Base-by-base conservation (phyloP, 176 grass and related monocot genomes). In the Musa itinerans region DNA sequence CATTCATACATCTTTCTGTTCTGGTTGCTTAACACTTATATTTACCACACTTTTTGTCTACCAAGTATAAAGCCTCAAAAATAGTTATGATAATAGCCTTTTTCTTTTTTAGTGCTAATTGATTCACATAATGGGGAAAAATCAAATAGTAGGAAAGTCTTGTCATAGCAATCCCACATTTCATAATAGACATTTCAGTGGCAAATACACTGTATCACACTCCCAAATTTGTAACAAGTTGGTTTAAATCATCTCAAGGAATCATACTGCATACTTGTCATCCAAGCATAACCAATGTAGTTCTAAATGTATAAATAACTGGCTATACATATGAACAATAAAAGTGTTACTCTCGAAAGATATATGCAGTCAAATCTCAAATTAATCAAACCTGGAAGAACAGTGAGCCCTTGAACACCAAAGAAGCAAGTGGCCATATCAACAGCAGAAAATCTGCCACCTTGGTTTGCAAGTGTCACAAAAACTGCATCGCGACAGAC, bases 401-500 rank as follows among this genome's bases (percentile, higher is more conserved):
- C 83, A 52, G 77, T 83, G 80, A 94, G 89, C 54, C 90, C 91
- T 63, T 89, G 75, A 76, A 99, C 95, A 27, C 95, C 95, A 76
- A 99, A 99, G 84, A 99, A 99, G 78, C 95, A 99, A 48, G 68
- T 89, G 26, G 90, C 84, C 65, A 94, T 86, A 50, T 92, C 86
- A 8, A 89, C 84, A 22, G 84, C 76, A 2, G 86, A 89, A 76
- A 88, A 85, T 48, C 82, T 83, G 9, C 84, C 91, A 27, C 72
- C 73, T 76, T 99, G 90, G 63, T 86, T 91, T 7, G 88, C 83
- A 69, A 99, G 91, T 1, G 88, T 92, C 56, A 91, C 95, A 59
- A 99, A 99, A 29, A 99, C 68, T 3, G 95, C 91, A 16, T 87
- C 88, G 29, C 95, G 90, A 63, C 95, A 99, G 15, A 94, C 88